phyloP scores from a whole-genome alignment of 345 rosid species.

The Hibiscus mutabilis region DNA sequence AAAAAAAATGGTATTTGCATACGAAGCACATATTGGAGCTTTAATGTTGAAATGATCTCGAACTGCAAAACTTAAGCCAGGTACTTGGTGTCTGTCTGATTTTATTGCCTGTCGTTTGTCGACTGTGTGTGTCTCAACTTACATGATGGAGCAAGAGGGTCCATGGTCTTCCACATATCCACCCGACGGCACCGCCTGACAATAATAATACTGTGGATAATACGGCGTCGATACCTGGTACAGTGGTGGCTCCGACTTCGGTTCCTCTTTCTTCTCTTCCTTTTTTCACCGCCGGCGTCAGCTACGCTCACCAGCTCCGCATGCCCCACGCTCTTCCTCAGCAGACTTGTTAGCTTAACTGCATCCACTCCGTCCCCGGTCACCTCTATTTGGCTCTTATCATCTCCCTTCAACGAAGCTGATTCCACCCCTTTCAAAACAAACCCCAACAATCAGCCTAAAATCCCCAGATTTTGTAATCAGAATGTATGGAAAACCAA shows the following conservation, averaged over 20 bases:
- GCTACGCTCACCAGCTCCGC: conserved; percentile 36
- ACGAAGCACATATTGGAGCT: neutral
- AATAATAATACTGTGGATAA: neutral
- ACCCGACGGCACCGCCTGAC: too few relatives aligned
- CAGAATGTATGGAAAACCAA: neutral
- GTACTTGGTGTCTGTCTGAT: neutral
- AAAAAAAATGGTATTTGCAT: neutral
- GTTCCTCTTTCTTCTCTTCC: neutral
- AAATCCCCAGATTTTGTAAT: neutral
- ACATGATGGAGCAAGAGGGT: conserved; percentile 16
- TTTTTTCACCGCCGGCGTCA: neutral
- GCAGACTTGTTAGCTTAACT: conserved; percentile 17
- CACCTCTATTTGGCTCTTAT: conserved; percentile 45
- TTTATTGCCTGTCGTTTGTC: neutral
- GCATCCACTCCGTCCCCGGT: conserved; percentile 34
- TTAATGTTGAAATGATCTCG: neutral
- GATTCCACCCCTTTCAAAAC: conserved; percentile 32
- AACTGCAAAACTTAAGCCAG: neutral
- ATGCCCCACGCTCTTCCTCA: conserved; percentile 34
- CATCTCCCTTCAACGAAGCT: conserved; percentile 35
- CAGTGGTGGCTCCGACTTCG: neutral
- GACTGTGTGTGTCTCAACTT: neutral
- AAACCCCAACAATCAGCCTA: neutral
- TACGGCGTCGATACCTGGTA: neutral
- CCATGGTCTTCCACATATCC: neutral